A percentile compares a stretch with the other conserved stretches of the same genome.
Conservation (phyloP, 345 rosid species). For the Melastoma malabathricum region DNA sequence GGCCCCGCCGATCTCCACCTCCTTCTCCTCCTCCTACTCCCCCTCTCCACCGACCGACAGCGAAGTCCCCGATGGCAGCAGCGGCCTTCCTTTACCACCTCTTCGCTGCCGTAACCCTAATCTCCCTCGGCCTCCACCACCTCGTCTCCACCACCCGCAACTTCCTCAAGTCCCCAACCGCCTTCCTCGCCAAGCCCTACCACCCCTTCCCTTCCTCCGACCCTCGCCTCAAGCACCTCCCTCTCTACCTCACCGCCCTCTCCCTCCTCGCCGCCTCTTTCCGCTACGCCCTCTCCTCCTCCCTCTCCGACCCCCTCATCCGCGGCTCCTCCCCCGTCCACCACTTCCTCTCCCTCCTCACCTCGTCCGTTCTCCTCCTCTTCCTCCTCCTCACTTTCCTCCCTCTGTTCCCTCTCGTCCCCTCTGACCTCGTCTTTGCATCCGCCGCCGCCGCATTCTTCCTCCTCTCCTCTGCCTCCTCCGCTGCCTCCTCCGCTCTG, state of each 20-base stretch:
- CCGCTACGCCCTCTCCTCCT: slow-evolving; percentile 54
- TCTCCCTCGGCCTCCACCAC: slow-evolving; percentile 59
- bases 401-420: slow-evolving; percentile 48
- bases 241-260: slow-evolving; percentile 37
- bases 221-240: slow-evolving; percentile 41
- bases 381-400: slow-evolving; percentile 52
- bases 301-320: slow-evolving; percentile 71
- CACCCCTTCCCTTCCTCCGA: slow-evolving; percentile 32
- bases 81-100: slow-evolving; percentile 48
- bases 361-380: slow-evolving; percentile 72
- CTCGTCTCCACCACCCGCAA: slow-evolving; percentile 51
- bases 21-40: not conserved
- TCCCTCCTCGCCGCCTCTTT: slow-evolving; percentile 50
- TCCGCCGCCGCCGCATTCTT: slow-evolving; percentile 70
- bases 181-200: slow-evolving; percentile 71
- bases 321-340: slow-evolving; percentile 82
- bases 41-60: not conserved
- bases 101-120: slow-evolving; percentile 45
- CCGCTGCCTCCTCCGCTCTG: slow-evolving; percentile 55
- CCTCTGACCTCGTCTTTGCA: slow-evolving; percentile 55
- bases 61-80: slow-evolving; percentile 16
- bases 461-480: slow-evolving; percentile 51
- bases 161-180: slow-evolving; percentile 53
- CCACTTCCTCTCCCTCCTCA: slow-evolving; percentile 63
- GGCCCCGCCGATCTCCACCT: not conserved